These are phyloP conservation scores for Quercus lobata DNA, from an alignment of 331 rosid genomes.

Conservation along the genomic window DNA sequence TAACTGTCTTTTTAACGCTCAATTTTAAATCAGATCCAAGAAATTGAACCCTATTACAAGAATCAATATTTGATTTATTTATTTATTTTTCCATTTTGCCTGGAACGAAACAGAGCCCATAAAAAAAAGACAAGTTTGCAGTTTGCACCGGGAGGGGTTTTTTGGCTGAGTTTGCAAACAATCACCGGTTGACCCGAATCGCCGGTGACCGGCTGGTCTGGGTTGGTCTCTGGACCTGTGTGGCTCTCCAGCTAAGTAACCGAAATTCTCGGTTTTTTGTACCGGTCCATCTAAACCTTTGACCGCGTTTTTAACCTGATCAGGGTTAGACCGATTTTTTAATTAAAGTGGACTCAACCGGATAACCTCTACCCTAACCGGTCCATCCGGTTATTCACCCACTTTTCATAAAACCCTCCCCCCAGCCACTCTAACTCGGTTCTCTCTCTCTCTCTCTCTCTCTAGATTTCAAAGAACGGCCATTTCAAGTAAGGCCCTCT, in stretches of 20 bases:
- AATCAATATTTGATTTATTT: too few species aligned
- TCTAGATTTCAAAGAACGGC: not conserved
- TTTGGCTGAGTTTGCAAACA: too few species aligned
- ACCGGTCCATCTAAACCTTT: constrained; percentile 34
- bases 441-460: constrained; percentile 23
- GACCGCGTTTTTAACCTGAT: constrained; percentile 38
- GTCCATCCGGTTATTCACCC: constrained; percentile 44
- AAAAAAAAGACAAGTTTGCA: too few species aligned
- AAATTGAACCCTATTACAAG: too few species aligned
- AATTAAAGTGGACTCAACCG: constrained; percentile 31
- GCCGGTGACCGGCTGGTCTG: not conserved
- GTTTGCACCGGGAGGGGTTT: too few species aligned
- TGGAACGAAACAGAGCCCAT: too few species aligned
- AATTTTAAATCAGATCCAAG: too few species aligned
- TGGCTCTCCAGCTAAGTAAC: constrained; percentile 31
- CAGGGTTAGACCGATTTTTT: constrained; percentile 13
- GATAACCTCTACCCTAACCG: constrained; percentile 54
- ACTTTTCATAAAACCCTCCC: constrained; percentile 29
- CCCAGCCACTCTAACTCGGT: constrained; percentile 46
- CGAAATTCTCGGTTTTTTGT: constrained; percentile 39
- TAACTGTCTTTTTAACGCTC: too few species aligned
- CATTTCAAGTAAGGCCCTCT: constrained; percentile 44
- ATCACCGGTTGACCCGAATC: not conserved
- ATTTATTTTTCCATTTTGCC: too few species aligned
- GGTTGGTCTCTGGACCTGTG: not conserved